Percentiles rank a stretch among this genome's conserved stretches.
Conservation (phyloP, 768 basidiomycete genomes). For the Omphalotus guepiniiformis region DNA sequence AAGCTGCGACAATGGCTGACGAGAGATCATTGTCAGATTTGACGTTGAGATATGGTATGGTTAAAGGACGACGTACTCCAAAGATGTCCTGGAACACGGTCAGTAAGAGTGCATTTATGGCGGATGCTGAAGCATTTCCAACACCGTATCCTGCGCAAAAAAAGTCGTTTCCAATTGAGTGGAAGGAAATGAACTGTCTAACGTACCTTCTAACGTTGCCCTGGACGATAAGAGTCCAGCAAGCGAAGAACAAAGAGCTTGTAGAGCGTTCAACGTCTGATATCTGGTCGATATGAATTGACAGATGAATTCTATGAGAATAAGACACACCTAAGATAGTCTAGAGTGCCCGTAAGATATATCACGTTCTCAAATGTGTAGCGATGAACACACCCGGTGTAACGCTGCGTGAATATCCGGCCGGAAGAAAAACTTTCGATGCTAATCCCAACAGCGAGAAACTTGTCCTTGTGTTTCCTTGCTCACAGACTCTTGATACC, state of each 20-base stretch:
- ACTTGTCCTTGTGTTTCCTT: too few relatives aligned
- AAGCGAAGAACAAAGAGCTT: constrained; percentile 68
- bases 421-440: constrained; percentile 6
- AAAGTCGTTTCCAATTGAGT: neutral
- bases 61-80: too few relatives aligned
- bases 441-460: neutral
- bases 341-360: too few relatives aligned
- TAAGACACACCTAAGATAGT: constrained; percentile 47
- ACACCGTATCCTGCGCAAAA: constrained; percentile 56
- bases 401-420: constrained; percentile 8
- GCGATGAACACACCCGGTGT: constrained; percentile 4
- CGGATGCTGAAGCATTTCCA: constrained; percentile 61
- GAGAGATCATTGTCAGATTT: too few relatives aligned
- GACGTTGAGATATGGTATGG: too few relatives aligned
- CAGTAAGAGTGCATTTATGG: constrained; percentile 60
- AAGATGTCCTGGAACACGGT: constrained; percentile 64
- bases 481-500: too few relatives aligned
- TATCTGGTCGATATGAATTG: constrained; percentile 39
- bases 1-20: constrained; percentile 59
- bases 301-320: neutral
- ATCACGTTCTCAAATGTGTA: too few relatives aligned
- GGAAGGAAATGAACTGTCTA: neutral
- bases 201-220: constrained; percentile 60
- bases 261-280: constrained; percentile 60
- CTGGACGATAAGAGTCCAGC: constrained; percentile 60